phyloP scores from a whole-genome alignment of 176 grass and related monocot genomes.

The Carex parvula region DNA sequence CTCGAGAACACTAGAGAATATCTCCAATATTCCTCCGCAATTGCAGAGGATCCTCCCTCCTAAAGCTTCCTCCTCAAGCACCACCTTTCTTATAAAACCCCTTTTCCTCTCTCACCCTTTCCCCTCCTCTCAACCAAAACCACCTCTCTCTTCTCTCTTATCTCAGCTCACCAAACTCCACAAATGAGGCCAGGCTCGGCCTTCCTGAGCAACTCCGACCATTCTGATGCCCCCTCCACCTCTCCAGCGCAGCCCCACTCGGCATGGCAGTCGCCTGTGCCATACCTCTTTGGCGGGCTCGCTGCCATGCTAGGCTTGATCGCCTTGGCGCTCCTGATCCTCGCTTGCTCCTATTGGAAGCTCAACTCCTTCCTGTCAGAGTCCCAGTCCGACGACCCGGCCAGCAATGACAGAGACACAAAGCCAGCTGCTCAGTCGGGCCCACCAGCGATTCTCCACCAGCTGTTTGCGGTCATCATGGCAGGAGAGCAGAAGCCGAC shows the following conservation, averaged over 20 bases:
- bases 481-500: constrained; percentile 53
- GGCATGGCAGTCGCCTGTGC: constrained; percentile 59
- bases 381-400: background rate
- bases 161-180: constrained; percentile 9
- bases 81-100: constrained; percentile 13
- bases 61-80: background rate
- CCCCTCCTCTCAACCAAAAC: constrained; percentile 20
- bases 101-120: constrained; percentile 7
- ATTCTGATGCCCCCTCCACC: background rate
- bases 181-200: background rate
- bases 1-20: background rate
- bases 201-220: background rate
- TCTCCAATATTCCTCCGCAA: background rate
- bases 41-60: background rate
- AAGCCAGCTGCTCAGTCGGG: constrained; percentile 13
- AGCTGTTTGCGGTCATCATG: constrained; percentile 62
- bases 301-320: constrained; percentile 65
- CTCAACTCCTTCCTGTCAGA: constrained; percentile 45
- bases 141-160: background rate
- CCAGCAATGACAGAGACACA: background rate
- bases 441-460: background rate
- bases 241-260: background rate
- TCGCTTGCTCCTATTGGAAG: constrained; percentile 89
- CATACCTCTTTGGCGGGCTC: constrained; percentile 64
- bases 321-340: constrained; percentile 59